phyloP scores from a whole-genome alignment of 257 asterid species.

The Handroanthus guayacan region DNA sequence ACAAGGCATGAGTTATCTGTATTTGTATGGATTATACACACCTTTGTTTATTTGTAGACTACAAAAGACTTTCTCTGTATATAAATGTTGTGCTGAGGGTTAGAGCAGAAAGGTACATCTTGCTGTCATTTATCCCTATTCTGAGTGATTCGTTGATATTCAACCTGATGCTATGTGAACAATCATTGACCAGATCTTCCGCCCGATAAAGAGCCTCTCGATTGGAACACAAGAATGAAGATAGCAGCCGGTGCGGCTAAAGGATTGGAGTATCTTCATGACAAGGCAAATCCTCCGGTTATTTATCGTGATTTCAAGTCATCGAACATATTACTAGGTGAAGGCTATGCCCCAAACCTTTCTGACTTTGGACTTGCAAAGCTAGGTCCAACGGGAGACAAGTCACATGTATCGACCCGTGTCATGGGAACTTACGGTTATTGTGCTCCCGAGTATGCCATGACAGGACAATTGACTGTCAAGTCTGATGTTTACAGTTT shows the following conservation, averaged over 20 bases:
- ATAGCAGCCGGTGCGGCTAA: conserved; percentile 99
- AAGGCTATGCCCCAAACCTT: conserved; percentile 81
- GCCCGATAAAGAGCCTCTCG: conserved; percentile 84
- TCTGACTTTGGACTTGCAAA: conserved; percentile 99
- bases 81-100: background rate
- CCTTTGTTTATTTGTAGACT: background rate
- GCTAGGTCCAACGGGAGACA: conserved; percentile 99
- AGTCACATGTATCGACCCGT: conserved; percentile 97
- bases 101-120: background rate
- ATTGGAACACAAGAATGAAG: conserved; percentile 98
- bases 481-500: conserved; percentile 98
- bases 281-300: conserved; percentile 97
- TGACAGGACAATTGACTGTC: conserved; percentile 97
- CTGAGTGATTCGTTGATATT: background rate
- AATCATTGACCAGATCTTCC: conserved; percentile 71
- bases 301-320: conserved; percentile 97
- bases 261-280: conserved; percentile 97
- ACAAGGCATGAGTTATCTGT: background rate
- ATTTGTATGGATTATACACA: background rate
- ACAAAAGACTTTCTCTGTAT: background rate
- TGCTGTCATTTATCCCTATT: background rate
- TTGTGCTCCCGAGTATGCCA: conserved; percentile 99
- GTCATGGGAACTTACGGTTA: conserved; percentile 99
- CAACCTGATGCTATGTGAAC: conserved; percentile 11
- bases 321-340: conserved; percentile 92